Base-by-base conservation (phyloP, 352 stramenopile species). In the Phytophthora pinifolia region DNA sequence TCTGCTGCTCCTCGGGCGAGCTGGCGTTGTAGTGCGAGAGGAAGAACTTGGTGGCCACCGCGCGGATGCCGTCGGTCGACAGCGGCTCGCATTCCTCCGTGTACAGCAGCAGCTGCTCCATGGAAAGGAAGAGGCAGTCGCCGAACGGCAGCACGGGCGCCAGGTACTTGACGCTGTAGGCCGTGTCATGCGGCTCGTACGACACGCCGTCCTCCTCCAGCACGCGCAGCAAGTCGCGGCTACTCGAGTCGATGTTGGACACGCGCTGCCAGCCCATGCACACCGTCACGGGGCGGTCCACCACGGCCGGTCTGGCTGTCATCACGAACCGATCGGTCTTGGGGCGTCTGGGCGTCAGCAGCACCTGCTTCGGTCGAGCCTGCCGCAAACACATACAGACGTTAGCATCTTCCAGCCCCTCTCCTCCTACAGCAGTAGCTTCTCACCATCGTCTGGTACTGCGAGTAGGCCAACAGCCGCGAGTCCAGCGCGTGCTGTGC, bases 161-260 rank as follows among this genome's bases (percentile, higher is more conserved):
- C 25, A 95, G 59, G 51, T 95, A 95, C 67, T 95, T 93, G 65
- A 95, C 85, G 39, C 81, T 91, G 74, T 95, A 95, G 14, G 85
- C 78, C 15, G 78, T 89, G 62, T 95, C 83, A 71, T 95, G 85
- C 15, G 85, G 81, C 62, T 79, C 73, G 49, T 95, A 95, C 47
- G 79, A 80, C 13, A 90, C 85, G n/a, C 85, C 85, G 31, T 92
- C 80, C 67, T 93, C 85, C 36, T 95, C 85, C 30, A 95, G 66
- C 36, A 89, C 57, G 25, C 81, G 83, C 46, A 95, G 54, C 18
- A 89, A 39, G 30, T 95, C 78, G 13, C 81, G 85, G 44, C 81
- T 92, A 44, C 63, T 85, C 9, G 68, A 79, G 46, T 92, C 81
- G 14, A 92, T 77, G 42, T 83, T 79, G 14, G 76, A 86, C 38